Base-by-base conservation (phyloP, 2,329 filamentous ascomycete genomes). In the Microcyclosporella mali region DNA sequence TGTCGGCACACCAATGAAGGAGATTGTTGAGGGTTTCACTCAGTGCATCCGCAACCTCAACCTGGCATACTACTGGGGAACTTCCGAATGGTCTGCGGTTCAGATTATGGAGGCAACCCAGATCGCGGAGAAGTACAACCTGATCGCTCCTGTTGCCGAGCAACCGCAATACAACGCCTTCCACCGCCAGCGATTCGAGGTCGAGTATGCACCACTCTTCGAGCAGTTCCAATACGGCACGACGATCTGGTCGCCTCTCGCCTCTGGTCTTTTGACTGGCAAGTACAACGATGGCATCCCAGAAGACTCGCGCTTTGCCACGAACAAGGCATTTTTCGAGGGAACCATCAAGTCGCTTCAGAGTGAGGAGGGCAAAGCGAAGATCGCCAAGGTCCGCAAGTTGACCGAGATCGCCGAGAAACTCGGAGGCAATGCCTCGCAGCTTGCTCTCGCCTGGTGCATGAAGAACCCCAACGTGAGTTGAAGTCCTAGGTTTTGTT, bases 281-380 rank as follows among this genome's bases (percentile, higher is more conserved):
- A 82, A 81, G 65, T 81, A 82, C 70, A 79, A 80, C 61, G 70
- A 79, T 49, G 77, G 77, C 41, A 76, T 81, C 41, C 76, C 77
- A 12, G 71, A 77, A 53, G 77, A 73, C 56, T 80, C 75, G 30
- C 75, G 79, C 28, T 79, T 79, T 53, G 74, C 74, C 41, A 75
- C 68, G 51, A 77, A 78, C 64, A 70, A 73, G 47, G 71, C 71
- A 40, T 72, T 74, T 53, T 81, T 81, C 62, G 73, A 74, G 51
- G 68, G 72, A 54, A 75, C 72, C 14, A 71, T 80, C 46, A 71
- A 72, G 53, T 64, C 64, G 38, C 69, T 77, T 41, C 67, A 73
- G 59, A 67, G 56, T 27, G 67, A 69, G 7, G 71, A 72, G 49
- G 72, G 72, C 39, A 65, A 73, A 57, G 67, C 67, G 28, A 74